phyloP scores from a whole-genome alignment of 345 rosid genomes.

The Viola odorata region DNA sequence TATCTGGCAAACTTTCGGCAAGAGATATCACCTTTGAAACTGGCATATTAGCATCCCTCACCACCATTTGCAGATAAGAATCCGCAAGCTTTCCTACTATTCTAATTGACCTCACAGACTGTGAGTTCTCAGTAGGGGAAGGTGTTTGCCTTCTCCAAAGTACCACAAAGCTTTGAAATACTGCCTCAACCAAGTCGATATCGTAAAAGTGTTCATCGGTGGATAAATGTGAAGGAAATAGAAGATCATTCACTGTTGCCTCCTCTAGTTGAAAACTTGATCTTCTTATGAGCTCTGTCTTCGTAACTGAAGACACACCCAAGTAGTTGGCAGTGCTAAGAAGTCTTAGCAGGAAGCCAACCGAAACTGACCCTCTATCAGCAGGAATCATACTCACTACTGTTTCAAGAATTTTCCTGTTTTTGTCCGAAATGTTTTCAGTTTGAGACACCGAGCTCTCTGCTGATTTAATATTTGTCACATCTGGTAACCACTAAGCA shows the following conservation, averaged over 20 bases:
- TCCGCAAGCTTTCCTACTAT: slow-evolving; percentile 68
- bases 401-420: slow-evolving; percentile 56
- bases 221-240: slow-evolving; percentile 52
- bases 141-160: slow-evolving; percentile 69
- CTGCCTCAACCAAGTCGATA: slow-evolving; percentile 58
- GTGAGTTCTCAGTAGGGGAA: slow-evolving; percentile 35
- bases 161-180: slow-evolving; percentile 55
- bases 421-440: slow-evolving; percentile 38
- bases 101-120: slow-evolving; percentile 43
- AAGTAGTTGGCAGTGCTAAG: slow-evolving; percentile 60
- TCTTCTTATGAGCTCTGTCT: slow-evolving; percentile 71
- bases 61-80: slow-evolving; percentile 68
- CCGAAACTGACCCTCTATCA: slow-evolving; percentile 77
- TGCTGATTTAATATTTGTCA: slow-evolving; percentile 31
- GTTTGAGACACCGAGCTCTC: slow-evolving; percentile 42
- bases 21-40: slow-evolving; percentile 50
- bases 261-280: slow-evolving; percentile 74
- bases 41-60: slow-evolving; percentile 61
- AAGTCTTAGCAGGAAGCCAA: slow-evolving; percentile 75
- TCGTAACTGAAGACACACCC: slow-evolving; percentile 63
- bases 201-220: slow-evolving; percentile 45
- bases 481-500: slow-evolving; percentile 79
- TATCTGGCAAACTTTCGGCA: slow-evolving; percentile 68
- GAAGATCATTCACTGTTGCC: slow-evolving; percentile 57
- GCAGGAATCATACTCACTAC: slow-evolving; percentile 78